Evolutionary conservation across 1,284 basidiomycete species (phyloP).

Genomic region (Ganoderma multipileum): DNA sequence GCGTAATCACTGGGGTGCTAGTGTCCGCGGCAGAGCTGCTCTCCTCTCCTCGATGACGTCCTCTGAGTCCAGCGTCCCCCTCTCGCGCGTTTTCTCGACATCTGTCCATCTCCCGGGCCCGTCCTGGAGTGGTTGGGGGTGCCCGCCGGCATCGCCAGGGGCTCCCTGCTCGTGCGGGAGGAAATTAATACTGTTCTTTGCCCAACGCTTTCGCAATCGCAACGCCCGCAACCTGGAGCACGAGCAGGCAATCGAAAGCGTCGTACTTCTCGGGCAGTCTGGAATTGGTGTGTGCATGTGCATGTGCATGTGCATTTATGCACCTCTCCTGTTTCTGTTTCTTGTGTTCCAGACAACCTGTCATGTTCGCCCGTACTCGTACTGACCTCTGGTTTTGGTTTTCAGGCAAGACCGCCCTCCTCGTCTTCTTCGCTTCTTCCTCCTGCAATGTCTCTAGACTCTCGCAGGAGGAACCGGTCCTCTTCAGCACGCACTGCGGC

Average conservation of each 20-base stretch:
- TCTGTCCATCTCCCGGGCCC: neutral
- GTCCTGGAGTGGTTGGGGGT: neutral
- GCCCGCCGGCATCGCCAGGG: neutral
- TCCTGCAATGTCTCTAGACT: neutral
- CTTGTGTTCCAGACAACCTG: too few relatives aligned
- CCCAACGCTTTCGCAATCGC: neutral
- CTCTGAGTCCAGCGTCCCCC: neutral
- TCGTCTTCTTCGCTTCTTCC: constrained; percentile 1
- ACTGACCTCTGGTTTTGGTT: neutral
- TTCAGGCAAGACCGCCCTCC: neutral
- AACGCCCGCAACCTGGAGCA: neutral
- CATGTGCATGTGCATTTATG: too few relatives aligned
- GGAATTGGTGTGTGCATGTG: neutral
- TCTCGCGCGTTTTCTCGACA: neutral
- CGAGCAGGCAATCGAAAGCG: neutral
- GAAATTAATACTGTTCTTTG: neutral
- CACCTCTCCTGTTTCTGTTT: too few relatives aligned
- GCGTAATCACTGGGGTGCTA: neutral
- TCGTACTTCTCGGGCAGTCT: neutral
- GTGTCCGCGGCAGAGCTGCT: neutral
- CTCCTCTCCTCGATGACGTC: neutral
- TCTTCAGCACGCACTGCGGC: neutral
- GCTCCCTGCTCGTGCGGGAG: neutral
- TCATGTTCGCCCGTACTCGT: neutral
- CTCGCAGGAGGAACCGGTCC: neutral